Base-by-base conservation (phyloP, 179 eudicot genomes). In the Silene noctiflora region DNA sequence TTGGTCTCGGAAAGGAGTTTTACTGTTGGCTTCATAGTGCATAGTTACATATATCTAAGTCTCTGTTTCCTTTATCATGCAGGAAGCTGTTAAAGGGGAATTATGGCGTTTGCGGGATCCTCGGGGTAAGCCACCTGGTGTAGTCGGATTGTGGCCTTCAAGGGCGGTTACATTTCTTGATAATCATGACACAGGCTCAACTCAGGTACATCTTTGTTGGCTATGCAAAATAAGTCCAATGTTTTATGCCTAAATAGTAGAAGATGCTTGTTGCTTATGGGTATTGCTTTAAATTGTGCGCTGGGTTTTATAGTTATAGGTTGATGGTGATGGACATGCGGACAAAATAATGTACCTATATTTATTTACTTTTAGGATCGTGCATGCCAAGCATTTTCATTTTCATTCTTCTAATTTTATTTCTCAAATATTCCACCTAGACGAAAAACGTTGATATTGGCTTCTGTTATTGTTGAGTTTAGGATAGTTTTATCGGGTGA, bases 131-230 rank as follows among this genome's bases (percentile, higher is more conserved):
- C 96, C 96, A 17, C 92, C 96, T 2, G 96, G 96, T 70, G 87
- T 88, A 56, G 77, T 91, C 70, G 94, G 96, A 77, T 82, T 85
- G 96, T 91, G 96, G 96, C 88, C 96, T 78, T 91, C 96, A 46
- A 89, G 96, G 84, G 88, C 96, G 62, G 94, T 88, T 73, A 89
- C 96, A 61, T 91, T 91, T 74, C 67, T 91, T 65, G 96, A 91
- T 71, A 89, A 91, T 82, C 96, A 91, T 74, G 96, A 91, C 73
- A 91, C 96, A 20, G 96, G 96, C 65, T 91, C 96, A 62, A 91
- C 96, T 24, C 96, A 91, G 93, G 96, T 91, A 78, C 73, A 68
- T 60, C 35, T 56, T 69, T 69, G 8, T 4, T 17, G 12, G 42
- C 5, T 65, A 9, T 58, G 77, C 74, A 72, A 65, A 58, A 24